phyloP scores from a whole-genome alignment of 202 grass and related monocot species.

The Hordeum pubiflorum region DNA sequence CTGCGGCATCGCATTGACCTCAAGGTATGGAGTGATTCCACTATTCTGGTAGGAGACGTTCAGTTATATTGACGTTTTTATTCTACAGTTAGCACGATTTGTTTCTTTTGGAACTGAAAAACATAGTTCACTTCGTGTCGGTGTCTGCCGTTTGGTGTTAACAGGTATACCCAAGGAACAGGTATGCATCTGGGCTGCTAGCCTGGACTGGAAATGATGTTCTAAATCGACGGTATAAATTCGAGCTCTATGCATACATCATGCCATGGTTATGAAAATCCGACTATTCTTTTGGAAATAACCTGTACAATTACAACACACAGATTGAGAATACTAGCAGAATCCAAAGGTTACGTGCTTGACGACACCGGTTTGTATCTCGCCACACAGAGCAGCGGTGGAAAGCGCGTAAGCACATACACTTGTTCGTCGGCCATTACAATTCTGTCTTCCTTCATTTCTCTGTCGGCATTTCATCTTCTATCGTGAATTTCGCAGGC shows the following conservation, averaged over 20 bases:
- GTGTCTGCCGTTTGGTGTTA: background rate
- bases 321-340: constrained; percentile 82
- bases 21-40: constrained; percentile 52
- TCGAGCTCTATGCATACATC: background rate
- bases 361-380: constrained; percentile 88
- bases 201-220: constrained; percentile 97
- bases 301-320: background rate
- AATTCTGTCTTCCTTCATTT: background rate
- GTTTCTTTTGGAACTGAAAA: background rate
- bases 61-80: background rate
- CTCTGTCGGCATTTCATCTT: background rate
- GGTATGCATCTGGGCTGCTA: constrained; percentile 76
- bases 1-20: constrained; percentile 73
- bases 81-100: background rate
- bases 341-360: constrained; percentile 78
- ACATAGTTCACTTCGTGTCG: background rate
- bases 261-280: background rate
- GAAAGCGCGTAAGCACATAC: constrained; percentile 49
- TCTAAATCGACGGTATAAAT: constrained; percentile 68
- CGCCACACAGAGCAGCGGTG: constrained; percentile 40
- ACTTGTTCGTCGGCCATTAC: background rate
- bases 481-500: constrained; percentile 39
- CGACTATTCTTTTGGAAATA: background rate
- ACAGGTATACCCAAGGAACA: constrained; percentile 82
- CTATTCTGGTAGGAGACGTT: background rate